Percentiles rank a stretch among this genome's conserved stretches.
phyloP scores from a whole-genome alignment of 2,329 filamentous ascomycete genomes.

The Penicillium sp. region DNA sequence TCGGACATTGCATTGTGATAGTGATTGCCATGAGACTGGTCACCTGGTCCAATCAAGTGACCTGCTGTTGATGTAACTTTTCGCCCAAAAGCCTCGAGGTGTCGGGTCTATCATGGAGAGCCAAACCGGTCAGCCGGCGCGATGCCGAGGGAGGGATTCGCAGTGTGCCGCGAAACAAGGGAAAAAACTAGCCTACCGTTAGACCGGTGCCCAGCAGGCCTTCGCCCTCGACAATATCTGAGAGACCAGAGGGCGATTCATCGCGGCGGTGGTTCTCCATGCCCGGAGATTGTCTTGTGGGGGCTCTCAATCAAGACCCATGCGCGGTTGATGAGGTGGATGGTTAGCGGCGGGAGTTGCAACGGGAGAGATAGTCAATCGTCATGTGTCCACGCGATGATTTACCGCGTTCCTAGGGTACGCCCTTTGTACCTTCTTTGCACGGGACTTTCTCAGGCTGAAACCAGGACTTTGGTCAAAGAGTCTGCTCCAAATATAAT shows the following conservation, averaged over 20 bases:
- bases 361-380: constrained; percentile 18
- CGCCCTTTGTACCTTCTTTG: constrained; percentile 2
- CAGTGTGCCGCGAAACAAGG: not conserved
- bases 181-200: constrained; percentile 40
- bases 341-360: constrained; percentile 16
- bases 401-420: constrained; percentile 34
- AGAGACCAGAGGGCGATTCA: constrained; percentile 48
- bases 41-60: constrained; percentile 75
- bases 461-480: constrained; percentile 8
- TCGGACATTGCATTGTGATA: constrained; percentile 88
- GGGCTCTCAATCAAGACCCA: constrained; percentile 29
- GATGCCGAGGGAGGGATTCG: constrained; percentile 8
- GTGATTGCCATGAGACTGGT: constrained; percentile 58
- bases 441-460: constrained; percentile 27
- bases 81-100: constrained; percentile 87
- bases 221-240: constrained; percentile 45
- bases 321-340: constrained; percentile 17
- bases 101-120: constrained; percentile 64
- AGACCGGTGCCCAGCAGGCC: constrained; percentile 51
- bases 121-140: constrained; percentile 8
- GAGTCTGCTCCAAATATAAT: not conserved
- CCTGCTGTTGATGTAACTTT: constrained; percentile 94
- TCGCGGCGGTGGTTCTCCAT: constrained; percentile 51
- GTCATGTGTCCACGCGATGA: constrained; percentile 33
- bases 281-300: constrained; percentile 22